Evolutionary conservation across 106 monocot species (phyloP), one percentile per base, ranked within the genome.

Genomic region (Allium fistulosum): DNA sequence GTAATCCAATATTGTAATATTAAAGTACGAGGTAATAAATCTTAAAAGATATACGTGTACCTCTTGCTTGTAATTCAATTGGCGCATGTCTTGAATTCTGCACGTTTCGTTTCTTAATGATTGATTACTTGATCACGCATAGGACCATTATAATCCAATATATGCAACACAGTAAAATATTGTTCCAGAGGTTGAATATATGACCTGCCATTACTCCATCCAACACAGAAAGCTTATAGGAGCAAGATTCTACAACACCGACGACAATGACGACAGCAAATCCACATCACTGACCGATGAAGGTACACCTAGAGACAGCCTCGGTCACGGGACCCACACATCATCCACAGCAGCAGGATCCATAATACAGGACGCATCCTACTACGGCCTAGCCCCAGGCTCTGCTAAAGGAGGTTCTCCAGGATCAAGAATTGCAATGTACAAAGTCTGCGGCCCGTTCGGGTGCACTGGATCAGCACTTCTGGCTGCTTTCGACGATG

Each of bases 321-420:
- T 61, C 13, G 93, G 90, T 9, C 93, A 94, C 17, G 93, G 93
- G 12, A 94, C 93, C 11, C 93, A 94, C 75, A 94, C 90, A 0
- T 68, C 93, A 18, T 94, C 93, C 28, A 94, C 89, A 0, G 93
- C 93, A 2, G 90, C 80, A 1, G 93, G 93, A 13, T 71, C 18
- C 61, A 13, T 59, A 2, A 63, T 89, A 11, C 14, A 37, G 10
- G 47, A 69, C 4, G 84, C 93, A 2, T 87, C 89, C 58, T 94
- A 80, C 89, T 94, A 90, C 49, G 80, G 84, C 65, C 78, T 94
- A 46, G 93, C 89, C 0, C 9, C 56, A 0, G 93, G 90, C 8
- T 84, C 80, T 0, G 88, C 90, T 28, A 86, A 82, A 65, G 93
- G 93, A 3, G 93, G 93, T 1, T 86, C 90, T 5, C 62, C 80